Evolutionary conservation across 768 basidiomycete species (phyloP).

Genomic region (Boletus edulis): DNA sequence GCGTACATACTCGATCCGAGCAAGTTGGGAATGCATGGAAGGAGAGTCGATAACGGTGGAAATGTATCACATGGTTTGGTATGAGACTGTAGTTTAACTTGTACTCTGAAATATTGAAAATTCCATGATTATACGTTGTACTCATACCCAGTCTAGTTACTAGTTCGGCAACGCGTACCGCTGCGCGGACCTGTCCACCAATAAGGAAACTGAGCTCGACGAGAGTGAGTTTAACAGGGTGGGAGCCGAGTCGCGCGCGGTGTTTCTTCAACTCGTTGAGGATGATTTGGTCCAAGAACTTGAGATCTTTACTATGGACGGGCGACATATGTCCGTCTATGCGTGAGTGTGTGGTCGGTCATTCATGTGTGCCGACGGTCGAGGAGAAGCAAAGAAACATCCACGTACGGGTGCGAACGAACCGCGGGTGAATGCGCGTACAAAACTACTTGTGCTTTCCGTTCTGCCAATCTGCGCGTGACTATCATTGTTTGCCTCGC

Average conservation of each 20-base stretch:
- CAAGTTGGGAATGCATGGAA: background rate
- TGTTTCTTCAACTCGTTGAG: constrained; percentile 25
- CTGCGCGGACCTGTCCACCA: background rate
- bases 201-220: constrained; percentile 25
- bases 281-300: constrained; percentile 26
- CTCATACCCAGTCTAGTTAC: no score
- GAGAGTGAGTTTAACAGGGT: constrained; percentile 19
- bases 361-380: background rate
- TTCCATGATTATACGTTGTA: no score
- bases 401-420: constrained; percentile 15
- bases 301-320: constrained; percentile 25
- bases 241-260: constrained; percentile 2
- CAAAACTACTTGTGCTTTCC: constrained; percentile 30
- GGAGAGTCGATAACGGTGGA: background rate
- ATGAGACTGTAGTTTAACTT: no score
- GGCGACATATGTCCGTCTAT: constrained; percentile 22
- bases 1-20: background rate
- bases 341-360: background rate
- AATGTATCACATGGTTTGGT: background rate
- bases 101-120: no score
- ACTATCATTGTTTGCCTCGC: no score
- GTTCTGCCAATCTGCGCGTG: constrained; percentile 13
- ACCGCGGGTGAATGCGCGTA: constrained; percentile 19
- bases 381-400: no score
- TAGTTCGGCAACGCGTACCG: no score